phyloP scores from a whole-genome alignment of 23 red algal genomes.

The Cyanidioschyzon merolae region DNA sequence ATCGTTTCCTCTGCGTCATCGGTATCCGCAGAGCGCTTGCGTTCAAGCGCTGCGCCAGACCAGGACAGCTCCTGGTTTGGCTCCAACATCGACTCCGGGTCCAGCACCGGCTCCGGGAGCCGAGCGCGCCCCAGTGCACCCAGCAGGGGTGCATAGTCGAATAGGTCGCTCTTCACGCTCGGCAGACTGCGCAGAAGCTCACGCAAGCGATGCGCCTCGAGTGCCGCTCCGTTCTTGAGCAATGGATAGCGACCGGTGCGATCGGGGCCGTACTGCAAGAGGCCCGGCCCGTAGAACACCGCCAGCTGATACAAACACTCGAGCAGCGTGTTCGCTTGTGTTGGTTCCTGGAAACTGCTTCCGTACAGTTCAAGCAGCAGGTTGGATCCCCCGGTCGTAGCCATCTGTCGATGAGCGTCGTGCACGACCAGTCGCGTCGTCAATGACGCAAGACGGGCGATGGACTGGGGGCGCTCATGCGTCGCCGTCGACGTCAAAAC shows the following conservation, averaged over 20 bases:
- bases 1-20: too few relatives aligned
- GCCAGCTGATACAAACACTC: conserved; percentile 7
- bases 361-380: not conserved
- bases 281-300: not conserved
- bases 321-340: not conserved
- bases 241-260: not conserved
- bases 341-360: not conserved
- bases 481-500: not conserved
- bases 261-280: conserved; percentile 4
- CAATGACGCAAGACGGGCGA: not conserved
- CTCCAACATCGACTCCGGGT: not conserved
- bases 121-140: not conserved
- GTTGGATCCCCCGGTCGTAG: not conserved
- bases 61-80: too few relatives aligned
- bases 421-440: not conserved
- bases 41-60: too few relatives aligned
- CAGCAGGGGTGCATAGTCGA: not conserved
- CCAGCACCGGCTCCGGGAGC: not conserved
- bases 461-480: not conserved
- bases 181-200: conserved; percentile 7
- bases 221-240: not conserved
- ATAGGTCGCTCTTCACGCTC: not conserved
- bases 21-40: too few relatives aligned
- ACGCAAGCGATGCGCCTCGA: not conserved
- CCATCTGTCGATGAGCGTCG: not conserved